Percentiles rank a stretch among this genome's conserved stretches.
Evolutionary conservation across 1,284 basidiomycete species (phyloP).

Genomic region (Amylostereum chailletii): DNA sequence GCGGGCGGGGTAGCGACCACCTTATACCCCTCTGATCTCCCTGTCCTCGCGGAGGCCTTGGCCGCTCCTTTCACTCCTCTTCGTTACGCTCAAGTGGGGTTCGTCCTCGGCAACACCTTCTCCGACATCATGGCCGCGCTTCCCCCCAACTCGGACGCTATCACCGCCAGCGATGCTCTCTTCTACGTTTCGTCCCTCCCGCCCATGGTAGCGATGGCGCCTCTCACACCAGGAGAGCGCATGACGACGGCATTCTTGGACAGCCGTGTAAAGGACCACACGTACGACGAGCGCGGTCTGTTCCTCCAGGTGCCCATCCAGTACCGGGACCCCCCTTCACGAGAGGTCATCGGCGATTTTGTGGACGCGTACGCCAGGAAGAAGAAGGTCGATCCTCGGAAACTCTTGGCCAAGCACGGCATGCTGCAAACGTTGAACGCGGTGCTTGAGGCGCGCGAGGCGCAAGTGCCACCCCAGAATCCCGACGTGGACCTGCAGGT

Average conservation of each 20-base stretch:
- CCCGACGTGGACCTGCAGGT: slow-evolving; percentile 25
- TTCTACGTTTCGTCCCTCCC: slow-evolving; percentile 19
- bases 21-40: slow-evolving; percentile 58
- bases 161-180: slow-evolving; percentile 16
- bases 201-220: slow-evolving; percentile 17
- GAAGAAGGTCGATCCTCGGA: slow-evolving; percentile 13
- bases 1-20: slow-evolving; percentile 68
- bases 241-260: slow-evolving; percentile 18
- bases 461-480: slow-evolving; percentile 1
- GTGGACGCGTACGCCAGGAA: slow-evolving; percentile 16
- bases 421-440: slow-evolving; percentile 14
- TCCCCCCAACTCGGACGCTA: slow-evolving; percentile 23
- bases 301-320: slow-evolving; percentile 18
- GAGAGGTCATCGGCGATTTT: slow-evolving; percentile 15
- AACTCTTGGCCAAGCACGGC: slow-evolving; percentile 12
- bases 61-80: slow-evolving; percentile 27
- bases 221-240: slow-evolving; percentile 9
- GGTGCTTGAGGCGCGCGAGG: slow-evolving; percentile 13
- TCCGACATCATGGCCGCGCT: slow-evolving; percentile 25
- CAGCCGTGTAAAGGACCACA: slow-evolving; percentile 15
- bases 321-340: slow-evolving; percentile 18
- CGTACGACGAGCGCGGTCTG: slow-evolving; percentile 17
- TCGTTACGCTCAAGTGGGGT: slow-evolving; percentile 23
- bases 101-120: slow-evolving; percentile 16
- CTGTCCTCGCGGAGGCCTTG: slow-evolving; percentile 43